Conservation (phyloP, 352 stramenopile genomes). For the Thalassiosira mediterranea region DNA sequence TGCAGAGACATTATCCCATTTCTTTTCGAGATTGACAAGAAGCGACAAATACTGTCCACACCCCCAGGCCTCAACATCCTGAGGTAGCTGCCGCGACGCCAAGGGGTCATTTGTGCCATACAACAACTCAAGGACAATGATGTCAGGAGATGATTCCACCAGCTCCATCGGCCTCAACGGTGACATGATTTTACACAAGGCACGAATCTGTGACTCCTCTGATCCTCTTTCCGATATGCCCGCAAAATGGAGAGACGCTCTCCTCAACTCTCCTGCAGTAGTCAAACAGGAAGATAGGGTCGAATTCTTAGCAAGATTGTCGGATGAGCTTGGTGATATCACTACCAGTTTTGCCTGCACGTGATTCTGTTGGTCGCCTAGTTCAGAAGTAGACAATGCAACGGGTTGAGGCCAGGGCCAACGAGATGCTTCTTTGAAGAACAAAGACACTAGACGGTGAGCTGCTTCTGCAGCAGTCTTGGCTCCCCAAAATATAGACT, state of each 20-base stretch:
- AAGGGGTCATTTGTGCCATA: neutral
- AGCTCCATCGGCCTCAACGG: slow-evolving; percentile 7
- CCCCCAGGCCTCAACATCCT: slow-evolving; percentile 3
- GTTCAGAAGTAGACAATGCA: slow-evolving; percentile 8
- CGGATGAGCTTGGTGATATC: slow-evolving; percentile 4
- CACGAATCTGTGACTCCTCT: neutral
- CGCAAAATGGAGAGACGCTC: slow-evolving; percentile 13
- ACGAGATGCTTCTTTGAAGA: slow-evolving; percentile 26
- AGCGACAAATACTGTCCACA: slow-evolving; percentile 7
- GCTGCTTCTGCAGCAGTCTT: neutral
- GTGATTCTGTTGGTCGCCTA: neutral
- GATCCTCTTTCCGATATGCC: neutral
- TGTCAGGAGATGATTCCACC: slow-evolving; percentile 8
- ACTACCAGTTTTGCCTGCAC: neutral
- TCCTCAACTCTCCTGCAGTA: slow-evolving; percentile 9
- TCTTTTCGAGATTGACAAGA: slow-evolving; percentile 15
- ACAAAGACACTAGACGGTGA: neutral
- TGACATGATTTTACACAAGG: slow-evolving; percentile 8
- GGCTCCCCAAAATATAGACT: neutral
- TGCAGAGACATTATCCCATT: neutral
- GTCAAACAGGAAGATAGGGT: slow-evolving; percentile 11
- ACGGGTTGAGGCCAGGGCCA: slow-evolving; percentile 22
- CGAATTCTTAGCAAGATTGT: slow-evolving; percentile 14
- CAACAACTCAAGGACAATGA: slow-evolving; percentile 11
- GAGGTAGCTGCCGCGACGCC: neutral